Conservation (phyloP, 1,284 basidiomycete genomes). For the Puccinia brachypodii region DNA sequence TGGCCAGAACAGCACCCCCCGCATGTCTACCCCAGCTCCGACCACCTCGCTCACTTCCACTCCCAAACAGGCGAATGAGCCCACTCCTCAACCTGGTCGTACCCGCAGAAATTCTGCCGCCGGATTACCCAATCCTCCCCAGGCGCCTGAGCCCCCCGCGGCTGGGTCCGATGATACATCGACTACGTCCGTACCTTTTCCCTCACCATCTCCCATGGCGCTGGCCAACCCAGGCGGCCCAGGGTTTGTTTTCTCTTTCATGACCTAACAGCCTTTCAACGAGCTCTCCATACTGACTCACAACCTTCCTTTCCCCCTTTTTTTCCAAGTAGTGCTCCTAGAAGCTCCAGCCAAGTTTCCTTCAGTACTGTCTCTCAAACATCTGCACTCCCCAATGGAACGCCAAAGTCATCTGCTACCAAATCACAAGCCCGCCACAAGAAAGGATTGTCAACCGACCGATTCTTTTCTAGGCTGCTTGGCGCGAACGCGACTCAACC, state of each 20-base stretch:
- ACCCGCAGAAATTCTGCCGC: background rate
- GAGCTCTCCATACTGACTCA: background rate
- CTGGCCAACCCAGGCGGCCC: background rate
- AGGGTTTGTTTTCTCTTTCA: background rate
- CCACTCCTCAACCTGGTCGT: constrained; percentile 38
- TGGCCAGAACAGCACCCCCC: background rate
- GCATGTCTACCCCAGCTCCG: background rate
- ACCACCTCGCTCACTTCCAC: background rate
- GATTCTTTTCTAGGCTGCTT: constrained; percentile 69
- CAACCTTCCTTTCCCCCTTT: background rate
- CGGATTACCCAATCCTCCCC: background rate
- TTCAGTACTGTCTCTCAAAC: background rate
- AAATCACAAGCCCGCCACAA: constrained; percentile 60
- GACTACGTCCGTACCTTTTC: constrained; percentile 24
- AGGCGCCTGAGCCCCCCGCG: background rate
- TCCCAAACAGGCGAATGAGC: background rate
- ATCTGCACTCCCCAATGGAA: constrained; percentile 14
- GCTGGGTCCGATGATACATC: background rate
- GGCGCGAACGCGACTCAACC: constrained; percentile 53
- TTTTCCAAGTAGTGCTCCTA: constrained; percentile 7
- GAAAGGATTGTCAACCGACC: constrained; percentile 70
- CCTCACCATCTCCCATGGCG: constrained; percentile 13
- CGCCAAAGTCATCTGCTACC: constrained; percentile 45
- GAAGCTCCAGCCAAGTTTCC: constrained; percentile 48
- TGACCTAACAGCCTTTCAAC: background rate